A percentile compares a stretch with the other conserved stretches of the same genome.
Evolutionary conservation across 1,284 basidiomycete species (phyloP).

Genomic region (Heterobasidion occidentale): DNA sequence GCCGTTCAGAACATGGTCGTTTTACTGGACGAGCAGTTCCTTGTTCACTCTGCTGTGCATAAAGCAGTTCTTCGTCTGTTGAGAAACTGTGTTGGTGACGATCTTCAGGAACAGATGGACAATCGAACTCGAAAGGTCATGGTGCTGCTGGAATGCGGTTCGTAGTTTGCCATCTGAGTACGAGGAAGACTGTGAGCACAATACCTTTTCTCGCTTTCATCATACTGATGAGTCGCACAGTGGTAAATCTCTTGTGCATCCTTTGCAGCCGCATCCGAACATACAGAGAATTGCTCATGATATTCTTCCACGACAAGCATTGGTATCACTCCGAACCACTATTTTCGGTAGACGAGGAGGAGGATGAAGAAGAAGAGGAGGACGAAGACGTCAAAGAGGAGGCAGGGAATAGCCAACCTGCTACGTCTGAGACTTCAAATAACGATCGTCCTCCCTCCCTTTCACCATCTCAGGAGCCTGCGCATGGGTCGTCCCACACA

Average conservation of each 20-base stretch:
- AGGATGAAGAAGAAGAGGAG: conserved; percentile 47
- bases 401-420: conserved; percentile 15
- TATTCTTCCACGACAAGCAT: conserved; percentile 92
- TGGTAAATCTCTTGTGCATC: conserved; percentile 87
- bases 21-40: conserved; percentile 83
- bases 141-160: conserved; percentile 66
- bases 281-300: conserved; percentile 86
- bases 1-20: conserved; percentile 85
- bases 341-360: conserved; percentile 62
- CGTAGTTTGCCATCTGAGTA: conserved; percentile 73
- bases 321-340: conserved; percentile 69
- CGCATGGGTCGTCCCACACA: conserved; percentile 30
- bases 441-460: conserved; percentile 37
- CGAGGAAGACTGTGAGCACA: conserved; percentile 71
- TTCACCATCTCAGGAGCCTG: conserved; percentile 49
- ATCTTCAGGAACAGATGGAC: conserved; percentile 77
- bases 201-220: neutral
- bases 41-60: conserved; percentile 87
- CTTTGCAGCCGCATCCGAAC: conserved; percentile 86
- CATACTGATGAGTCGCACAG: conserved; percentile 26
- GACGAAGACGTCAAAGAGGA: conserved; percentile 32
- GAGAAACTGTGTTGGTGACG: conserved; percentile 84
- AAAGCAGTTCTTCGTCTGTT: conserved; percentile 84
- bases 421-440: conserved; percentile 8
- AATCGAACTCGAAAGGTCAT: conserved; percentile 61